Evolutionary conservation across 345 rosid species (phyloP).

Genomic region (Salix udensis): DNA sequence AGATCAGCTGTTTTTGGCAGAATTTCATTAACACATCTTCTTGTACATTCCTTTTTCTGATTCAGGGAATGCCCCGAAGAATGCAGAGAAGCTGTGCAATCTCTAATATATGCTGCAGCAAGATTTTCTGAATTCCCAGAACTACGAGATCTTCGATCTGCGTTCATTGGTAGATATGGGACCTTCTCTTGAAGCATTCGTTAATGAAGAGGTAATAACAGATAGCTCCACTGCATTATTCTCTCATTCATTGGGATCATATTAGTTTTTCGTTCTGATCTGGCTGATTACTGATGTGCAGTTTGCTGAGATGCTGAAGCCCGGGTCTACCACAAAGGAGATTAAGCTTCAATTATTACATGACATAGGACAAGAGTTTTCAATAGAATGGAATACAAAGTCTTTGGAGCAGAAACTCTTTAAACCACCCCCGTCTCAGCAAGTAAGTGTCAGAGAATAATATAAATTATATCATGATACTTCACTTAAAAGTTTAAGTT

Average conservation of each 20-base stretch:
- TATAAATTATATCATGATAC: too few species aligned
- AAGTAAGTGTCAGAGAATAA: constrained; percentile 22
- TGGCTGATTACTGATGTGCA: constrained; percentile 15
- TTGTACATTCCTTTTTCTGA: background rate
- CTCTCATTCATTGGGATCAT: background rate
- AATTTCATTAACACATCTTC: background rate
- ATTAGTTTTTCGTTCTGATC: background rate
- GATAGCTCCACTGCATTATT: background rate
- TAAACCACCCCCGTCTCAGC: constrained; percentile 24
- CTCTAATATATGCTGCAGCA: constrained; percentile 81
- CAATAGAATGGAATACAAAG: constrained; percentile 65
- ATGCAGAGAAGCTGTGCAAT: constrained; percentile 67
- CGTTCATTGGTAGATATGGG: constrained; percentile 66
- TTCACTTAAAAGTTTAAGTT: too few species aligned
- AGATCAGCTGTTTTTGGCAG: background rate
- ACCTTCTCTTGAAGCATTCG: constrained; percentile 39
- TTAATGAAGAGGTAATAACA: constrained; percentile 53
- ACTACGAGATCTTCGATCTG: constrained; percentile 58
- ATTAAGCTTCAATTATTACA: constrained; percentile 56
- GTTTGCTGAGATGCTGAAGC: constrained; percentile 51
- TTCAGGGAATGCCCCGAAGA: constrained; percentile 83
- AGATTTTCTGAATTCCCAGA: constrained; percentile 82
- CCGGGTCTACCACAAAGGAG: constrained; percentile 51
- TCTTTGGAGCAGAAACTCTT: constrained; percentile 55
- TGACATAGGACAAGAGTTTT: constrained; percentile 53